Percentiles rank a stretch among this genome's conserved stretches.
Conservation (phyloP, 805 yeast species). For the Yarrowia hollandica region DNA sequence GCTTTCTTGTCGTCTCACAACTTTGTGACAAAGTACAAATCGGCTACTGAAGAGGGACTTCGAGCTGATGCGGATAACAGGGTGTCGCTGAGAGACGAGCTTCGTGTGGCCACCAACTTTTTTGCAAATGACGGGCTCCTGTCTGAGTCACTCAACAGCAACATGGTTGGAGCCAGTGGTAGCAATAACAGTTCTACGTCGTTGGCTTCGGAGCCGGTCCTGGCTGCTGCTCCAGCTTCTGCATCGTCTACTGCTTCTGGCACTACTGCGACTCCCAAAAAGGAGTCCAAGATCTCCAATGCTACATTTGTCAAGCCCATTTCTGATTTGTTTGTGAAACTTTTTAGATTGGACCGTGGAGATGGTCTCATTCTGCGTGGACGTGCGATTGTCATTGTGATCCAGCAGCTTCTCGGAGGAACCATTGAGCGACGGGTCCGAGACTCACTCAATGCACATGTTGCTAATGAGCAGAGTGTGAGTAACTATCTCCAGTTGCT, state of each 20-base stretch:
- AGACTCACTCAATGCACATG: constrained; percentile 42
- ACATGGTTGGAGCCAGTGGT: neutral
- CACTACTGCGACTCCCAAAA: neutral
- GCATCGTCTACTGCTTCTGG: neutral
- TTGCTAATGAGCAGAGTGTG: constrained; percentile 35
- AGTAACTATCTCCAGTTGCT: constrained; percentile 35
- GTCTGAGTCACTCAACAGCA: constrained; percentile 6
- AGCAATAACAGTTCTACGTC: constrained; percentile 7
- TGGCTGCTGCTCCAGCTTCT: no score
- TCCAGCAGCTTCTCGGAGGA: constrained; percentile 85
- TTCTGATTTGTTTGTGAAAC: constrained; percentile 67
- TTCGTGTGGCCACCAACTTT: constrained; percentile 17
- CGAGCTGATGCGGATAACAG: constrained; percentile 38
- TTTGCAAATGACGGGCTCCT: constrained; percentile 6
- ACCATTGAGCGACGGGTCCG: constrained; percentile 71
- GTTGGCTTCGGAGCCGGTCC: neutral
- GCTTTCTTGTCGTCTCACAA: constrained; percentile 74
- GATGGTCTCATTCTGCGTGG: constrained; percentile 77
- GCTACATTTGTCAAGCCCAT: constrained; percentile 72
- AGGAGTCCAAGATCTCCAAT: constrained; percentile 14
- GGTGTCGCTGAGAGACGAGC: constrained; percentile 49
- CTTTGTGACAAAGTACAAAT: constrained; percentile 43
- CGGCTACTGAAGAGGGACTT: constrained; percentile 13
- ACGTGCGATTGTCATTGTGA: constrained; percentile 71
- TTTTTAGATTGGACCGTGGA: constrained; percentile 65